These are phyloP conservation scores for Rhododendron kiyosumense DNA, from an alignment of 148 eudicot species.

Conservation along the genomic window DNA sequence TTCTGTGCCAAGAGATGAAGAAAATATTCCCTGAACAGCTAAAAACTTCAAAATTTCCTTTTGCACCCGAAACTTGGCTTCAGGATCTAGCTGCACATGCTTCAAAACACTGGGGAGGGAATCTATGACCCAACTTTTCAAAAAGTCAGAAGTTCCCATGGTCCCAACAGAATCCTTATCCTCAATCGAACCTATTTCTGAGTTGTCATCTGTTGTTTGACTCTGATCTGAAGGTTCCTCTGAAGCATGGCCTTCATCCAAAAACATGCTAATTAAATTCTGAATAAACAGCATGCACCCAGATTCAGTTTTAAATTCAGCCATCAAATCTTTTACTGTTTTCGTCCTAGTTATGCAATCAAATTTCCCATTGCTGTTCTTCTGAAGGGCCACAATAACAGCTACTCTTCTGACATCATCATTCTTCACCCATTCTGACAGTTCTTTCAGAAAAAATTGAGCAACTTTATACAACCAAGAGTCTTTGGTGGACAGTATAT, in stretches of 20 bases:
- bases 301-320: conserved; percentile 67
- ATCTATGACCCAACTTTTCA: conserved; percentile 88
- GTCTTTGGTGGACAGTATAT: conserved; percentile 65
- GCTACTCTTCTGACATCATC: conserved; percentile 72
- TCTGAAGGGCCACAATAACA: conserved; percentile 79
- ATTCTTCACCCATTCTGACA: conserved; percentile 57
- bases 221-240: conserved; percentile 95
- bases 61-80: conserved; percentile 64
- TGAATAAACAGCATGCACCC: conserved; percentile 81
- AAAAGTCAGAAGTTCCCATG: conserved; percentile 45
- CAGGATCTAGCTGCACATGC: conserved; percentile 60
- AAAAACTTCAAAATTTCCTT: conserved; percentile 90
- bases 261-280: conserved; percentile 64
- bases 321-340: conserved; percentile 70
- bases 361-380: conserved; percentile 85
- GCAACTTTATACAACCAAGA: conserved; percentile 89
- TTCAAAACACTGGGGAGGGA: conserved; percentile 68
- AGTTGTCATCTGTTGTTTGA: conserved; percentile 81
- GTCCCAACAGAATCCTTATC: conserved; percentile 59
- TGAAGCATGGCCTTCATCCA: conserved; percentile 61
- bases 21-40: conserved; percentile 94
- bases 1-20: conserved; percentile 92
- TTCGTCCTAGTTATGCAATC: conserved; percentile 68
- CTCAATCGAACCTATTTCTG: conserved; percentile 68
- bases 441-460: conserved; percentile 61